Evolutionary conservation across 192 early-diverging fungal species (phyloP), one percentile per base, ranked within the genome.

Genomic region (Umbelopsis sp.): DNA sequence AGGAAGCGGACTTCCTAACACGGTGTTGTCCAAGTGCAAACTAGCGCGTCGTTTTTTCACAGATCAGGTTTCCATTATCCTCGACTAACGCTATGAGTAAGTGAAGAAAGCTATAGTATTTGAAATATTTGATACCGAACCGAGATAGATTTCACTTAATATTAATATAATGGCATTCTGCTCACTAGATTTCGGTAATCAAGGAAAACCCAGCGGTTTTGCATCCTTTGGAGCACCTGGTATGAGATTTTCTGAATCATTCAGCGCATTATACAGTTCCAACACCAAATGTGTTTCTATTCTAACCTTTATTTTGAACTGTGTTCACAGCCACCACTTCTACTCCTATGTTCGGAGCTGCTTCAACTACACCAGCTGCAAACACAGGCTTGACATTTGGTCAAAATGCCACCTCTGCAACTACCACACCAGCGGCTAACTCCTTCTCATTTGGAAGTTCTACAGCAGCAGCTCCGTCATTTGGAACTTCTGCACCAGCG

Each of bases 391-490:
- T 26, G 52, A 26, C 26, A 2, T 22, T 22, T 25, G 24, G 22
- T 26, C 52, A 53, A 53, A 53, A 24, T 25, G 12, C 52, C 8
- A 24, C 52, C 22, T 22, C 52, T 9, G 36, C 69, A 20, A 65
- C 66, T 14, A 22, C 66, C 25, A 36, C 66, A 21, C 43, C 66
- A 45, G 66, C 66, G 20, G 2, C 66, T 3, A 43, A 21, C 14
- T 8, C 26, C 1, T 67, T 67, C 66, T 43, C 66, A 53, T 70
- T 75, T 68, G 73, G 72, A 2, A 32, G 41, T 3, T 54, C 68
- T 47, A 66, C 70, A 22, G 50, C 53, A 26, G 53, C 76, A 45
- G 29, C 73, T 11, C 12, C 38, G 38, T 11, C 38, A 41, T 41
- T 41, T 41, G 38, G 38, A 45, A n/a, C 71, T 21, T 24, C 45